A percentile compares a stretch with the other conserved stretches of the same genome.
Conservation (phyloP, 2,329 filamentous ascomycete genomes). For the Rhynchosporium secalis region DNA sequence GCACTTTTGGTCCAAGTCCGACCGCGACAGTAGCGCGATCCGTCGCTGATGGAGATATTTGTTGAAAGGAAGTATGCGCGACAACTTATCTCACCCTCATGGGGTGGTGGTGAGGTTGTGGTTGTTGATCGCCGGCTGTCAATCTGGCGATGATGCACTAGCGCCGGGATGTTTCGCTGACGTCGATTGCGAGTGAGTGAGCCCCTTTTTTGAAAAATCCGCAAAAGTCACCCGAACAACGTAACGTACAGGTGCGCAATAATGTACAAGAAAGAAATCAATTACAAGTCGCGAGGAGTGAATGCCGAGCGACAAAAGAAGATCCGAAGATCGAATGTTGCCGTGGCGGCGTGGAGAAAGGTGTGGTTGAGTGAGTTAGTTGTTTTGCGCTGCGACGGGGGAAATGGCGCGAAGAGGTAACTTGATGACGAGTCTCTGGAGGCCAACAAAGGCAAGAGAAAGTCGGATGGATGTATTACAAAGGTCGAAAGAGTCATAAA, state of each 20-base stretch:
- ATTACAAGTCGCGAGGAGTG: constrained; percentile 33
- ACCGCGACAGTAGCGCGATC: constrained; percentile 19
- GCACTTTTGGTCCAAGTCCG: constrained; percentile 29
- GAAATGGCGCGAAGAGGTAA: constrained; percentile 7
- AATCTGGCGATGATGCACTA: constrained; percentile 15
- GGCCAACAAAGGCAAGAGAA: constrained; percentile 1
- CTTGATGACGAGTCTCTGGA: constrained; percentile 10
- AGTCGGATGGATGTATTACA: neutral
- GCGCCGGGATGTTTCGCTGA: constrained; percentile 17
- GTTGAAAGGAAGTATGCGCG: constrained; percentile 18
- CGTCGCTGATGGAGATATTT: constrained; percentile 15
- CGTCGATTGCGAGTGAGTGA: constrained; percentile 23
- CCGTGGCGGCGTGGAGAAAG: constrained; percentile 25
- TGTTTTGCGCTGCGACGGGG: constrained; percentile 9
- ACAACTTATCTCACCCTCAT: constrained; percentile 18
- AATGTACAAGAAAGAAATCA: constrained; percentile 29
- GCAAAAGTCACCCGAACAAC: constrained; percentile 2
- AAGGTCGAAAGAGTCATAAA: neutral
- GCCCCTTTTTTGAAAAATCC: constrained; percentile 13
- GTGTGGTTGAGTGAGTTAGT: constrained; percentile 2
- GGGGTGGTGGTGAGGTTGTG: constrained; percentile 8
- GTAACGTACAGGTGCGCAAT: constrained; percentile 18
- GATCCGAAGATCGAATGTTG: constrained; percentile 33
- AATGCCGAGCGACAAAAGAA: constrained; percentile 23
- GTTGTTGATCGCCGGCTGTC: constrained; percentile 20